Evolutionary conservation across 805 yeast species (phyloP).

Genomic region (Jamesozyma rosinii): DNA sequence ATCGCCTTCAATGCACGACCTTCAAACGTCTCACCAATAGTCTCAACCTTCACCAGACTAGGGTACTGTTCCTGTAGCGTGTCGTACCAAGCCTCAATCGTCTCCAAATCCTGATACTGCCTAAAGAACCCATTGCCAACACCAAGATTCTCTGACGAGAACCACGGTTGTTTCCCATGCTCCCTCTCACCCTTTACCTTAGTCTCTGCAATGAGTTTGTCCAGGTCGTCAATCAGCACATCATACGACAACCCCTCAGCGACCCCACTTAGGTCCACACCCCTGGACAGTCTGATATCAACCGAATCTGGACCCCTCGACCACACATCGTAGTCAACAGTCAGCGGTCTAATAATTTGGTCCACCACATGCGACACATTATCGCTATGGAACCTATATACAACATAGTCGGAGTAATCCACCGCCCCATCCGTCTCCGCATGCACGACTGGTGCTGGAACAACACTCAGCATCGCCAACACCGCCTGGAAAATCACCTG

Average conservation of each 20-base stretch:
- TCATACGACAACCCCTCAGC: constrained; percentile 14
- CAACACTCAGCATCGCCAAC: no score
- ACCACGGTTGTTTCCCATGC: background rate
- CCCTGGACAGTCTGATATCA: constrained; percentile 34
- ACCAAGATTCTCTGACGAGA: no score
- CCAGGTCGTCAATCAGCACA: constrained; percentile 47
- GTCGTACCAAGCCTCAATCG: constrained; percentile 67
- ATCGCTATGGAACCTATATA: constrained; percentile 17
- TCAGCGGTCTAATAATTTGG: constrained; percentile 9
- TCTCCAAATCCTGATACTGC: constrained; percentile 56
- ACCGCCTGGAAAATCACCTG: no score
- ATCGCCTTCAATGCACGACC: constrained; percentile 62
- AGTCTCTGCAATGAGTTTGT: constrained; percentile 48
- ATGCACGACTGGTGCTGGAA: no score
- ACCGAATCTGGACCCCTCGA: constrained; percentile 37
- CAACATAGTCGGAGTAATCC: constrained; percentile 17
- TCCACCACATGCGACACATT: constrained; percentile 4
- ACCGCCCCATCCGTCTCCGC: no score
- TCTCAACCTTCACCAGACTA: constrained; percentile 49
- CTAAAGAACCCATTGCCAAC: constrained; percentile 62
- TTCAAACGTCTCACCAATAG: constrained; percentile 68
- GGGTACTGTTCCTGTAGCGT: constrained; percentile 54
- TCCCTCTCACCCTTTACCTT: no score
- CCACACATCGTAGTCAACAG: constrained; percentile 38
- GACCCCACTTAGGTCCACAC: constrained; percentile 12